Base-by-base conservation (phyloP, 345 rosid genomes). In the Salix dunnii region DNA sequence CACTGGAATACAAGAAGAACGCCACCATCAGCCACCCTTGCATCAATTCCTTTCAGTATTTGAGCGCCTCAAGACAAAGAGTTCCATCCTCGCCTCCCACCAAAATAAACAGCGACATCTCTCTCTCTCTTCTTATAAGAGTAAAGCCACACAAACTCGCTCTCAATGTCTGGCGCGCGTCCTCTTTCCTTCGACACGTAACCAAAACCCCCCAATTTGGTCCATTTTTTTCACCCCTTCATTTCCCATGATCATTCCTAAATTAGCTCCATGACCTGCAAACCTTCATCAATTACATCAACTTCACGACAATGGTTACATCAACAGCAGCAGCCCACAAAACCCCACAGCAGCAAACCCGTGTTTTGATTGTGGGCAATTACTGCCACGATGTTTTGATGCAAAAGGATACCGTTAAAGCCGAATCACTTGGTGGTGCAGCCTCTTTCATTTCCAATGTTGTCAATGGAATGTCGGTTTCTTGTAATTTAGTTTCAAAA, bases 341-440 rank as follows among this genome's bases (percentile, higher is more conserved):
- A 11, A 10, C 48, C 67, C 74, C 30, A 8, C 33, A 51, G 31
- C 76, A 27, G 23, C 76, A 67, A 38, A 40, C 67, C 62, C 84
- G 90, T 6, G 92, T 91, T 49, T 87, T 96, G 74, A 85, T 96
- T 72, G 98, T 87, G 27, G 99, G 99, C 2, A 96, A 94, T 48
- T 90, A 90, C 75, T 93, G 97, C 88, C 99, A 96, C 85, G 99
- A 94, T 77, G 90, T 94, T 67, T 82, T 96, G 28, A 87, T 91
- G 79, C 92, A 86, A 71, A 79, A 87, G 80, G 83, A 81, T 81
- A 11, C 81, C 75, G 80, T 89, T 53, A 71, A 89, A 12, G 97
- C 90, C 31, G 93, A 94, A 78, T 88, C 98, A 27, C 95, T 96
- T 64, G 99, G 99, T 77, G 98, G 99, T 80, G 98, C 94, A 70